Percentiles rank a stretch among this genome's conserved stretches.
Evolutionary conservation across 2,329 filamentous ascomycete species (phyloP).

Genomic region (Aspergillus sp.): DNA sequence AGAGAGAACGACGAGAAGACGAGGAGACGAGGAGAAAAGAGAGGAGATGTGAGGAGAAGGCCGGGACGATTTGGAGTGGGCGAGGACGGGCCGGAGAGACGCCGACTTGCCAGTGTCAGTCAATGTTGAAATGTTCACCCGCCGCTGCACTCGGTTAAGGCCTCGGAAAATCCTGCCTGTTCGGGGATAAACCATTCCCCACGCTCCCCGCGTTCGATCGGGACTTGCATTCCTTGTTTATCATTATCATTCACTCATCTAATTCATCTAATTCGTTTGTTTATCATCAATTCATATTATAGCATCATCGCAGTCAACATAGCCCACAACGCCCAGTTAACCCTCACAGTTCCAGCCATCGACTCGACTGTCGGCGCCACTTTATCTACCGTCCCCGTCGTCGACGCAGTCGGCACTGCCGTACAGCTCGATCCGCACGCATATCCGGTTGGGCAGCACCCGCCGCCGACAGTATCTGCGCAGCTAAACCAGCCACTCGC

Average conservation of each 20-base stretch:
- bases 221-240: neutral
- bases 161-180: neutral
- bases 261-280: too few species aligned
- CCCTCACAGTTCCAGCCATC: slow-evolving; percentile 8
- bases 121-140: neutral
- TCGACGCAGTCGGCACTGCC: slow-evolving; percentile 49
- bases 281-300: neutral
- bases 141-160: neutral
- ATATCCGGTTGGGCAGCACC: slow-evolving; percentile 82
- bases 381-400: slow-evolving; percentile 54
- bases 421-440: slow-evolving; percentile 74
- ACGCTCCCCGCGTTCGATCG: neutral
- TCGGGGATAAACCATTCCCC: neutral
- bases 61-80: neutral
- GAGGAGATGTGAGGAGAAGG: neutral
- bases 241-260: neutral
- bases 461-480: slow-evolving; percentile 65
- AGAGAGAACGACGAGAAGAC: slow-evolving; percentile 13
- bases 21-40: slow-evolving; percentile 8
- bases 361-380: slow-evolving; percentile 26
- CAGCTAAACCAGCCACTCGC: slow-evolving; percentile 77
- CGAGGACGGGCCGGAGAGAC: neutral
- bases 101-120: neutral
- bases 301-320: slow-evolving; percentile 12
- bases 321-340: slow-evolving; percentile 5